Percentiles rank a stretch among this genome's conserved stretches.
These are phyloP conservation scores for Vavraia culicis DNA, from an alignment of 371 early-diverging fungal genomes.

Conservation along the genomic window DNA sequence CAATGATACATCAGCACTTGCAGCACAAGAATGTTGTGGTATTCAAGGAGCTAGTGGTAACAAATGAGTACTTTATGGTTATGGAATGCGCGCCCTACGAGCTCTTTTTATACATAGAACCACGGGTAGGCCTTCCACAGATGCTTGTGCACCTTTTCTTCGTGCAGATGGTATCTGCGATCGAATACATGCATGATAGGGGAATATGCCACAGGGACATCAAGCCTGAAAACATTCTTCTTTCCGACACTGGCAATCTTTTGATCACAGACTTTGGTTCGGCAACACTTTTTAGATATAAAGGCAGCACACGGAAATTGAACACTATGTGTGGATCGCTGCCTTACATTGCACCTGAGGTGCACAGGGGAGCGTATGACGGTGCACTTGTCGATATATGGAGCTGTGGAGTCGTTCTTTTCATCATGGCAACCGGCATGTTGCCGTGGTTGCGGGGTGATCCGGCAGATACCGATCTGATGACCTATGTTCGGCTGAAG, in stretches of 20 bases:
- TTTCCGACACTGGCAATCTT: conserved; percentile 47
- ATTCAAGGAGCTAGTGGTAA: conserved; percentile 33
- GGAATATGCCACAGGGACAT: conserved; percentile 48
- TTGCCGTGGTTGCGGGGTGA: conserved; percentile 48
- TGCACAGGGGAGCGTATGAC: conserved; percentile 46
- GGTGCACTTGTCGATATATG: conserved; percentile 49
- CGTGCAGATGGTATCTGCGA: conserved; percentile 67
- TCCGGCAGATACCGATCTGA: conserved; percentile 46
- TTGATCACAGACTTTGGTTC: conserved; percentile 50
- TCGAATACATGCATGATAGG: conserved; percentile 42
- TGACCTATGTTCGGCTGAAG: conserved; percentile 12
- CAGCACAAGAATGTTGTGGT: conserved; percentile 55
- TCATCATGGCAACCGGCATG: conserved; percentile 47
- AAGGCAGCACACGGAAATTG: conserved; percentile 41
- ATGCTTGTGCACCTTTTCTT: conserved; percentile 60
- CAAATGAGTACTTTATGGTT: conserved; percentile 50
- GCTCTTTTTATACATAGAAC: conserved; percentile 44
- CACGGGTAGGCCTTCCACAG: conserved; percentile 49
- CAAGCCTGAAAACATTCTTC: conserved; percentile 53
- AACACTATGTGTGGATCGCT: conserved; percentile 47
- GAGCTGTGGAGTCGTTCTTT: conserved; percentile 49
- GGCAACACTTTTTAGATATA: conserved; percentile 46
- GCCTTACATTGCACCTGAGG: conserved; percentile 52
- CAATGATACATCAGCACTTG: conserved; percentile 57
- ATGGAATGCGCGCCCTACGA: conserved; percentile 52